Conservation (phyloP, 495 filamentous ascomycete genomes). For the Neurospora hispaniola region DNA sequence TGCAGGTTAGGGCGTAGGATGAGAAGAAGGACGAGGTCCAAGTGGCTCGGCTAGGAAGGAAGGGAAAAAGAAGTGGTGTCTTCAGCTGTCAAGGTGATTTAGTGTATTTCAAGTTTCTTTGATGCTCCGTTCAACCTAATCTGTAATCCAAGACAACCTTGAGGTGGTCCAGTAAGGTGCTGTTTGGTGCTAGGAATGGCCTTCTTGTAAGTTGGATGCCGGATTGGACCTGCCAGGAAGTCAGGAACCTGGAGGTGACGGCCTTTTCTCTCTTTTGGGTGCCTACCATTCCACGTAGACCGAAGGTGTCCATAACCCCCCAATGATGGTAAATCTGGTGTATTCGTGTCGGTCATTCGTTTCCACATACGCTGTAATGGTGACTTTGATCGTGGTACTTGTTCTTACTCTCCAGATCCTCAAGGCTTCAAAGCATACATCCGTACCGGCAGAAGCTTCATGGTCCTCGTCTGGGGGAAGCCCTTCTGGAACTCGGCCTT, state of each 20-base stretch:
- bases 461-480: constrained; percentile 36
- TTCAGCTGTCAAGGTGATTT: not conserved
- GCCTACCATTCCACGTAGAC: not conserved
- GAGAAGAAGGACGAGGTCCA: not conserved
- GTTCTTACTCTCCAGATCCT: not conserved
- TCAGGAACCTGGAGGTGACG: not conserved
- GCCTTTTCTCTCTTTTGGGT: not conserved
- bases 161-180: too few relatives aligned
- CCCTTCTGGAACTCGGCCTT: constrained; percentile 68
- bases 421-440: constrained; percentile 52
- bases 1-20: not conserved
- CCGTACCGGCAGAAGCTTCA: constrained; percentile 52
- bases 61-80: not conserved
- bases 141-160: too few relatives aligned
- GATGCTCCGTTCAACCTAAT: too few relatives aligned
- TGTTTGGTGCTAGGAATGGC: too few relatives aligned
- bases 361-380: not conserved
- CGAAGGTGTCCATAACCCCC: not conserved
- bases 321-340: not conserved
- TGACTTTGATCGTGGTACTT: not conserved
- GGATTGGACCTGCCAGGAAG: not conserved
- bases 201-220: too few relatives aligned
- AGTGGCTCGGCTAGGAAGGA: not conserved
- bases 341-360: not conserved
- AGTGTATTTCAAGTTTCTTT: too few relatives aligned